These are phyloP conservation scores for Aspergillus udagawae DNA, from an alignment of 2,329 filamentous ascomycete genomes.

Conservation along the genomic window DNA sequence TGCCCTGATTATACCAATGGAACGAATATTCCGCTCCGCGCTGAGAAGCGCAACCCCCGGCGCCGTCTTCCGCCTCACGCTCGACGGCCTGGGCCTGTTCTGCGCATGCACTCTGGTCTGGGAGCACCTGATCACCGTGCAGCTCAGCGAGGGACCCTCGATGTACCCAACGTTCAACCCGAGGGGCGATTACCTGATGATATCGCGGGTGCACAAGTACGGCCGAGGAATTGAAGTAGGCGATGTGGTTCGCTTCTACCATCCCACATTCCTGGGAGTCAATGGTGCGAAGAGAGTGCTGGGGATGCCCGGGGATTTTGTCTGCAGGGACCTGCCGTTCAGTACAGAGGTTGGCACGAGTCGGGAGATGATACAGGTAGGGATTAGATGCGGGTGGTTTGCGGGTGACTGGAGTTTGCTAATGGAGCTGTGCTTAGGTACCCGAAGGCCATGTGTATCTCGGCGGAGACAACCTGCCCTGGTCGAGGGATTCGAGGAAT, in stretches of 20 bases:
- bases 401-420: background rate
- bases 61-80: constrained; percentile 22
- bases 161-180: constrained; percentile 83
- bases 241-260: constrained; percentile 74
- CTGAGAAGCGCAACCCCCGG: constrained; percentile 20
- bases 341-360: constrained; percentile 28
- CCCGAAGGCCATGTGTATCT: constrained; percentile 91
- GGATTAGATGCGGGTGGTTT: background rate
- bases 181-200: constrained; percentile 63
- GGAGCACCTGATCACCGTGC: constrained; percentile 61
- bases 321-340: constrained; percentile 41
- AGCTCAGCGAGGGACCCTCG: constrained; percentile 65
- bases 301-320: constrained; percentile 63
- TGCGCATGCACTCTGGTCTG: constrained; percentile 35
- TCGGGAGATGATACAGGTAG: constrained; percentile 49
- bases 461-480: constrained; percentile 79
- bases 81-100: constrained; percentile 32
- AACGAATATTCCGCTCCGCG: constrained; percentile 25
- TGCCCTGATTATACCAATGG: constrained; percentile 19
- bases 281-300: constrained; percentile 74
- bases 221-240: constrained; percentile 70
- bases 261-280: constrained; percentile 62
- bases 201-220: constrained; percentile 63
- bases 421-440: constrained; percentile 51
- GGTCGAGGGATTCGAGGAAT: constrained; percentile 78